Evolutionary conservation across 306 rosid genomes (phyloP), one percentile per base, ranked within the genome.

Genomic region (Lathyrus sativus): DNA sequence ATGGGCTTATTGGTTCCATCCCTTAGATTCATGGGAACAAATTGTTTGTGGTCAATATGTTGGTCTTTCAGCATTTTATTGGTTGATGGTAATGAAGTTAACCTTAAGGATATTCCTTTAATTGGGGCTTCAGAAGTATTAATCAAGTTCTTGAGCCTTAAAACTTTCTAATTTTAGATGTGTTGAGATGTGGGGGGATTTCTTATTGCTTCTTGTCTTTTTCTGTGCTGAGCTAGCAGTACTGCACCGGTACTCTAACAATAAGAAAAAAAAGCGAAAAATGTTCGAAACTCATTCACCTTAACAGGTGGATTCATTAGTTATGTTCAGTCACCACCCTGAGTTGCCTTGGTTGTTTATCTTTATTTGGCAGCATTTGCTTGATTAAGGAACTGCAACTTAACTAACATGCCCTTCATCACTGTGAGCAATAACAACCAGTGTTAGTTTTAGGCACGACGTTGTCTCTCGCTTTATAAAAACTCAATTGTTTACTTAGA

Each of bases 31-130:
- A 17, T 49, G 13, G 39, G 56, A 70, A 49, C 59, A 53, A 57
- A 69, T 69, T 44, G 53, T 42, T 48, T 28, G 8, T 43, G 48
- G 28, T 46, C 41, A 12, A 26, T 58, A 49, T 39, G 72, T 9
- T 15, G 45, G 68, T 70, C 60, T 61, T 37, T 62, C 29, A 18
- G 48, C 29, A 67, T 26, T 45, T 45, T 50, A 41, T 15, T 74
- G 11, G 42, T 56, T 48, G 9, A 55, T 29, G 18, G 10, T 50
- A 48, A 19, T 64, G 46, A 42, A n/a, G 39, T 42, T 31, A 54
- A 68, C 62, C 65, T 28, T 17, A 70, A 64, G 74, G 62, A 35
- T 12, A 35, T 13, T 67, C 39, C 71, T 60, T 29, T 11, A 43
- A 6, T 65, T 70, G 46, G 49, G 43, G 53, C 59, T 60, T 67